A percentile compares a stretch with the other conserved stretches of the same genome.
Conservation (phyloP, 2,329 filamentous ascomycete species). For the Nemania sp. region DNA sequence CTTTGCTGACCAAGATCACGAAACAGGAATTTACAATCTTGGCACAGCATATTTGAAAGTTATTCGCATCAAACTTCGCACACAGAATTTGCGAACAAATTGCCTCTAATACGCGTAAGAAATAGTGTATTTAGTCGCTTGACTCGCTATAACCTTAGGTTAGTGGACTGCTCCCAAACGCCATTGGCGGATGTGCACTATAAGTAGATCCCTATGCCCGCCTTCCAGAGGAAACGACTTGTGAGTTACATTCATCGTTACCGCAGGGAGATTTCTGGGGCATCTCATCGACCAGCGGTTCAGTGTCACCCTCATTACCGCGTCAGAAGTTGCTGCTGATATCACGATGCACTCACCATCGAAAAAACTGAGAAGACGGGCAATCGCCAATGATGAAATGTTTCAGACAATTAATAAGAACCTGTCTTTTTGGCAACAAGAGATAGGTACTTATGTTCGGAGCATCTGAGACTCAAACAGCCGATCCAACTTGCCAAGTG, state of each 20-base stretch:
- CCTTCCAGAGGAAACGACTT: conserved; percentile 1
- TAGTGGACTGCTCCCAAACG: too few species aligned
- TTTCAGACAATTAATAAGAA: not conserved
- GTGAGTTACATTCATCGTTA: conserved; percentile 6
- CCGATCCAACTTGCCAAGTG: not conserved
- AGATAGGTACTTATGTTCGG: not conserved
- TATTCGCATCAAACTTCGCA: too few species aligned
- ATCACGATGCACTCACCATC: conserved; percentile 2
- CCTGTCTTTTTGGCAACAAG: not conserved
- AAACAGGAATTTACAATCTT: too few species aligned
- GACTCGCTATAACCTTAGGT: too few species aligned
- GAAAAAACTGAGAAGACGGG: not conserved
- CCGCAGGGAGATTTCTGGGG: not conserved
- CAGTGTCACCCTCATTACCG: not conserved
- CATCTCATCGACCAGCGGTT: not conserved
- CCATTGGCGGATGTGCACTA: too few species aligned
- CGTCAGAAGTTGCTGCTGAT: conserved; percentile 5
- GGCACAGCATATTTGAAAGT: too few species aligned
- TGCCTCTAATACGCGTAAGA: too few species aligned
- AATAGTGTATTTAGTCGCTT: too few species aligned
- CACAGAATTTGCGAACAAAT: too few species aligned
- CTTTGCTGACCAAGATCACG: too few species aligned
- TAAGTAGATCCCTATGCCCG: too few species aligned
- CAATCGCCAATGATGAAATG: conserved; percentile 4
- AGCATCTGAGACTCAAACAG: conserved; percentile 1